Conservation (phyloP, 805 yeast genomes). For the Yamadazyma paraphyllophila region DNA sequence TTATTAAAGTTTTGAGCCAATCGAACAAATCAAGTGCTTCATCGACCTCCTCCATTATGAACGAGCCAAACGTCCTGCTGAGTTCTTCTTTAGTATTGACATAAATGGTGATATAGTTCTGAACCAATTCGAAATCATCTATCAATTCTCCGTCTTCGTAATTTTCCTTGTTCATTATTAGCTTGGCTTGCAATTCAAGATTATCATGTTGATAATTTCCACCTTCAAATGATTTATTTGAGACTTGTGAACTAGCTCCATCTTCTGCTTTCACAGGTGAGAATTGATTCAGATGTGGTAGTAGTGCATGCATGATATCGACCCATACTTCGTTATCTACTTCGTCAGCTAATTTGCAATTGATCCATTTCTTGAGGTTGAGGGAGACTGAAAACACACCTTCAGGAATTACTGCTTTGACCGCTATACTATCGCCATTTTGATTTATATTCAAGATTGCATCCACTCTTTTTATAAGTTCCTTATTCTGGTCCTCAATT, state of each 20-base stretch:
- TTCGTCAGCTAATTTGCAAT: conserved; percentile 7
- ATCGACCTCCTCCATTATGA: conserved; percentile 20
- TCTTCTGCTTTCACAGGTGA: neutral
- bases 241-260: too few species aligned
- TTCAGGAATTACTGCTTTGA: conserved; percentile 12
- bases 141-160: conserved; percentile 21
- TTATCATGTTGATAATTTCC: neutral
- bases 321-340: conserved; percentile 19
- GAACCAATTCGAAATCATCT: conserved; percentile 22
- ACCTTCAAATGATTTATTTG: neutral
- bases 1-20: conserved; percentile 20
- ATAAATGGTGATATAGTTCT: conserved; percentile 18
- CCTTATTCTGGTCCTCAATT: conserved; percentile 10
- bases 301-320: conserved; percentile 15
- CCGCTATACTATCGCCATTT: conserved; percentile 1
- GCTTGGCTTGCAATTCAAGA: conserved; percentile 11
- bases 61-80: conserved; percentile 26
- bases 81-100: conserved; percentile 23
- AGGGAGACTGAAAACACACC: conserved; percentile 8
- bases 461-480: conserved; percentile 8
- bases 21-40: conserved; percentile 21
- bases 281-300: conserved; percentile 14
- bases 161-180: conserved; percentile 23
- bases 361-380: conserved; percentile 1
- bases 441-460: conserved; percentile 4